Evolutionary conservation across 306 rosid genomes (phyloP), one percentile per base, ranked within the genome.

Genomic region (Rubus parviflorus): DNA sequence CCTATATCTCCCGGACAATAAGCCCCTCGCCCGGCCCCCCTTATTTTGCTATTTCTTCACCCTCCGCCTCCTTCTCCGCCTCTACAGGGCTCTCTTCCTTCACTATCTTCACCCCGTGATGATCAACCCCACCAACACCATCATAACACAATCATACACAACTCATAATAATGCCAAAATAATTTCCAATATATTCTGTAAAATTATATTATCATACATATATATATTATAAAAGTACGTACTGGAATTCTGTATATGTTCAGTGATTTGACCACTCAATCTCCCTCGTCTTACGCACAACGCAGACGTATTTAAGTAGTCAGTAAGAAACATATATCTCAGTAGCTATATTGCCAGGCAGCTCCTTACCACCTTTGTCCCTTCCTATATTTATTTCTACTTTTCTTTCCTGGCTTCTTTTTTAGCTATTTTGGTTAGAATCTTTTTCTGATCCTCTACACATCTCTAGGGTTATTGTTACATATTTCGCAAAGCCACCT

Each of bases 261-360:
- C 67, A 43, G 76, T 92, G 98, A 94, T 94, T 94, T 94, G 98
- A 94, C 98, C 83, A 83, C 87, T 87, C 98, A 73, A 80, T 89
- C 85, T 87, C 91, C 84, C 87, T 89, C 89, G 62, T 80, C 89
- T 89, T 81, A 83, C 91, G 81, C 83, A 80, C 80, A 92, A 85
- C 37, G 45, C 72, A 67, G 72, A 83, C 93, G 89, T 81, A 90
- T 87, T 92, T 84, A 90, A 87, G 93, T 88, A 49, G 60, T 16
- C 35, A 77, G 65, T 41, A 53, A 74, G 89, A 76, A 83, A 87
- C 88, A 90, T 79, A 88, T 79, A 86, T 72, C 82, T 79, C 88
- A 85, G 89, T 70, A 73, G 73, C 83, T 93, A 87, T 83, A 84
- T 65, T 63, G 37, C 57, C 87, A 75, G 77, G 78, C 83, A 86